Evolutionary conservation across 2,329 filamentous ascomycete species (phyloP).

Genomic region (Fusarium brevicatenulatum): DNA sequence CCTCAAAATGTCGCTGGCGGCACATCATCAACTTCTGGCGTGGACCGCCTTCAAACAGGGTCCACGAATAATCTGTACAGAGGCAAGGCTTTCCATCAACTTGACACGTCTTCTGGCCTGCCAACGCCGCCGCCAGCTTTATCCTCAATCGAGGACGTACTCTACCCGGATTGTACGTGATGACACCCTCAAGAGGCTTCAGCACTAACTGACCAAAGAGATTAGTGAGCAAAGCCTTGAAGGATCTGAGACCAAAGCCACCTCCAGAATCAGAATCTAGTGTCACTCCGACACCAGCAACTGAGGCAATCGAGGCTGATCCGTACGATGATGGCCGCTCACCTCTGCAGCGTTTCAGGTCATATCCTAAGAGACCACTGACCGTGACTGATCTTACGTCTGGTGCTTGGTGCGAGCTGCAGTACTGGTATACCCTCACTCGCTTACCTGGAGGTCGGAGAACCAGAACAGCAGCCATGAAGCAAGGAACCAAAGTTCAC

Average conservation of each 20-base stretch:
- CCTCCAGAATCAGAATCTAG: conserved; percentile 26
- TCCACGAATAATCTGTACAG: not conserved
- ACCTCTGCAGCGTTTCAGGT: conserved; percentile 82
- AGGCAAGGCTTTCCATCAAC: conserved; percentile 5
- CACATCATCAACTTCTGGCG: not conserved
- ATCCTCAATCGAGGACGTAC: conserved; percentile 45
- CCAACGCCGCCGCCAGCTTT: conserved; percentile 12
- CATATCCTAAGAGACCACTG: conserved; percentile 78
- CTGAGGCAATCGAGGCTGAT: conserved; percentile 10
- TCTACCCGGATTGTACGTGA: conserved; percentile 65
- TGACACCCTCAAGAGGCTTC: conserved; percentile 6
- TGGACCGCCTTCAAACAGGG: conserved; percentile 5
- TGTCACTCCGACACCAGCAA: conserved; percentile 10
- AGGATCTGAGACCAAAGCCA: conserved; percentile 28
- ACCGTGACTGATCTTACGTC: conserved; percentile 89
- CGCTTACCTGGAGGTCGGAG: conserved; percentile 77
- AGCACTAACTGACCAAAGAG: conserved; percentile 72
- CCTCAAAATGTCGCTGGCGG: conserved; percentile 14
- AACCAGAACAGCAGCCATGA: conserved; percentile 83
- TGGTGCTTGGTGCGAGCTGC: conserved; percentile 94
- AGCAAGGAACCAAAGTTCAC: conserved; percentile 81
- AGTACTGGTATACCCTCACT: conserved; percentile 89
- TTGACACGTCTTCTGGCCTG: not conserved
- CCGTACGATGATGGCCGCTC: conserved; percentile 52
- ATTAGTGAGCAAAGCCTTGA: conserved; percentile 66